A percentile compares a stretch with the other conserved stretches of the same genome.
Evolutionary conservation across 2,329 filamentous ascomycete species (phyloP).

Genomic region (Talaromyces sp.): DNA sequence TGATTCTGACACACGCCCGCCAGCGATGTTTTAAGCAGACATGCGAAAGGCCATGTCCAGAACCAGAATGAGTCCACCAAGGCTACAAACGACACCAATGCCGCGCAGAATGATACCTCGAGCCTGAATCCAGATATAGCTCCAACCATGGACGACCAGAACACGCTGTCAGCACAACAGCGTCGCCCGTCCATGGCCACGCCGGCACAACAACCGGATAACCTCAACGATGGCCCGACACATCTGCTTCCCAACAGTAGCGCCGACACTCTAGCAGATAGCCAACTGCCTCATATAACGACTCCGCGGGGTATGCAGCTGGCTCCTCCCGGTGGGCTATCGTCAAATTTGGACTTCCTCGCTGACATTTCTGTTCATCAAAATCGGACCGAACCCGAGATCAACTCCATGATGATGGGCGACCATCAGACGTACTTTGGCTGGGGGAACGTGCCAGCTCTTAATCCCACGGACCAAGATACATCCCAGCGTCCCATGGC

Average conservation of each 20-base stretch:
- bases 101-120: conserved; percentile 13
- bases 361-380: conserved; percentile 31
- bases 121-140: neutral
- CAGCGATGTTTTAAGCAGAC: conserved; percentile 47
- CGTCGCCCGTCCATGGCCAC: neutral
- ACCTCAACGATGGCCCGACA: neutral
- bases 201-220: neutral
- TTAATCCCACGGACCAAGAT: conserved; percentile 15
- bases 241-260: neutral
- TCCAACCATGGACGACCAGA: neutral
- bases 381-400: conserved; percentile 22
- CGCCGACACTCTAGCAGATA: neutral
- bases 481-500: conserved; percentile 16
- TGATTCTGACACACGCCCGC: neutral
- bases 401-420: conserved; percentile 23
- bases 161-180: neutral
- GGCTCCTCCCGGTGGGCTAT: conserved; percentile 23
- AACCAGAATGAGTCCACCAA: conserved; percentile 19
- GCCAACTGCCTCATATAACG: neutral
- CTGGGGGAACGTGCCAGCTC: conserved; percentile 22
- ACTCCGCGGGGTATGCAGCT: conserved; percentile 21
- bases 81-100: conserved; percentile 17
- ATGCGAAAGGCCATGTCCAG: conserved; percentile 46
- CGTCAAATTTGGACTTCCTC: conserved; percentile 37
- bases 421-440: conserved; percentile 23